Evolutionary conservation across 1,284 basidiomycete genomes (phyloP).

Genomic region (Phlebopus sp.): DNA sequence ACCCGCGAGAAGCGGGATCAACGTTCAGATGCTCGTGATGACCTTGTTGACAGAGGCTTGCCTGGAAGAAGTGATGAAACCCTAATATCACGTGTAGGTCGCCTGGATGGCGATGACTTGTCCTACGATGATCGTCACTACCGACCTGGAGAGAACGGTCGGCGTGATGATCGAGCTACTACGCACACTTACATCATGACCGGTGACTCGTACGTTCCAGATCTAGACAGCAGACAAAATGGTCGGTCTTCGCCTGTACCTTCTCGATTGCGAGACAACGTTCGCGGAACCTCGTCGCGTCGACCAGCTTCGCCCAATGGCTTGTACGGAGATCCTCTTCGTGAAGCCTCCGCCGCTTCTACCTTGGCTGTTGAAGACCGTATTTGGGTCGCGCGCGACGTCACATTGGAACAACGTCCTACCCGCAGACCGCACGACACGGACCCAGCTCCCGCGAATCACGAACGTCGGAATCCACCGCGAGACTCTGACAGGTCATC

Average conservation of each 20-base stretch:
- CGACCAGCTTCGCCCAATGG: conserved; percentile 20
- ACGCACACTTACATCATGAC: conserved; percentile 24
- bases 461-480: conserved; percentile 35
- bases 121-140: conserved; percentile 63
- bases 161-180: conserved; percentile 27
- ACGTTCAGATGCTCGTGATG: conserved; percentile 24
- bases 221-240: conserved; percentile 22
- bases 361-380: conserved; percentile 22
- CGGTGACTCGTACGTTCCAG: conserved; percentile 33
- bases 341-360: conserved; percentile 24
- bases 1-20: conserved; percentile 25
- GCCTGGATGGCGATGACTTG: conserved; percentile 28
- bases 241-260: conserved; percentile 21
- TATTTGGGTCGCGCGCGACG: conserved; percentile 15
- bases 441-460: conserved; percentile 20
- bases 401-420: conserved; percentile 14
- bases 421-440: conserved; percentile 28
- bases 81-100: conserved; percentile 27
- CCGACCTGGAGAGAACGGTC: conserved; percentile 43
- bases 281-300: conserved; percentile 18
- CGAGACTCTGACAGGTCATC: conserved; percentile 44
- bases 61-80: conserved; percentile 25
- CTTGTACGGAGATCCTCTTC: conserved; percentile 28
- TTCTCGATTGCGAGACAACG: conserved; percentile 23
- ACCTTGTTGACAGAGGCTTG: conserved; percentile 24